A percentile compares a stretch with the other conserved stretches of the same genome.
phyloP scores from a whole-genome alignment of 2,329 filamentous ascomycete species.

The Exutisphaerella laricina region DNA sequence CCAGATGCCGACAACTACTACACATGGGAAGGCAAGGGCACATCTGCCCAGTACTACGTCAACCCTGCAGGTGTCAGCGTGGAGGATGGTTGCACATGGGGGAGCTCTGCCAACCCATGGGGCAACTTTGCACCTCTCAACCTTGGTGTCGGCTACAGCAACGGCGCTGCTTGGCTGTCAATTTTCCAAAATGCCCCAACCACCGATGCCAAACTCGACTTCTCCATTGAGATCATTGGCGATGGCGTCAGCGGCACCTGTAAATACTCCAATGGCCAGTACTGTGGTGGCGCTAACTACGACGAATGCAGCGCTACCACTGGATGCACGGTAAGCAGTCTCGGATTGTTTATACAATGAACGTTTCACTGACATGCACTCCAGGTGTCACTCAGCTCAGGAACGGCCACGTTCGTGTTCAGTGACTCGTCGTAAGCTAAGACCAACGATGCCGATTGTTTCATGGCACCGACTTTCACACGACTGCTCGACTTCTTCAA shows the following conservation, averaged over 20 bases:
- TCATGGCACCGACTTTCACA: not conserved
- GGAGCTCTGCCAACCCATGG: conserved; percentile 50
- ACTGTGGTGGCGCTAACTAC: conserved; percentile 48
- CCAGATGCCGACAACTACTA: conserved; percentile 69
- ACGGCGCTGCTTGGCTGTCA: conserved; percentile 69
- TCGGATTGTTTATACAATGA: not conserved
- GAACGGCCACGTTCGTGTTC: conserved; percentile 47
- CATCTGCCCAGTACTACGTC: conserved; percentile 94
- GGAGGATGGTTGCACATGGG: conserved; percentile 72
- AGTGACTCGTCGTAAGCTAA: conserved; percentile 22
- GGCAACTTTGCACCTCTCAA: conserved; percentile 88
- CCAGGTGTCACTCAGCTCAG: conserved; percentile 47
- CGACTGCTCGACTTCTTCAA: conserved; percentile 15
- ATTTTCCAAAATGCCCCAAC: conserved; percentile 82
- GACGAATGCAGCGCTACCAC: conserved; percentile 44
- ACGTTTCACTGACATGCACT: conserved; percentile 13
- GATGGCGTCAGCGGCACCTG: conserved; percentile 57
- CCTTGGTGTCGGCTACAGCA: conserved; percentile 70
- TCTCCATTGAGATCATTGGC: conserved; percentile 70
- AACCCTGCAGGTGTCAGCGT: conserved; percentile 69
- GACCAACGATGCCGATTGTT: not conserved
- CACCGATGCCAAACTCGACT: conserved; percentile 63
- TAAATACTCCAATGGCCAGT: conserved; percentile 60
- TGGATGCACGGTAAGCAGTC: conserved; percentile 76
- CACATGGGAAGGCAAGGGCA: conserved; percentile 65